A percentile compares a stretch with the other conserved stretches of the same genome.
Conservation (phyloP, 2,329 filamentous ascomycete genomes). For the Colletotrichum destructivum region DNA sequence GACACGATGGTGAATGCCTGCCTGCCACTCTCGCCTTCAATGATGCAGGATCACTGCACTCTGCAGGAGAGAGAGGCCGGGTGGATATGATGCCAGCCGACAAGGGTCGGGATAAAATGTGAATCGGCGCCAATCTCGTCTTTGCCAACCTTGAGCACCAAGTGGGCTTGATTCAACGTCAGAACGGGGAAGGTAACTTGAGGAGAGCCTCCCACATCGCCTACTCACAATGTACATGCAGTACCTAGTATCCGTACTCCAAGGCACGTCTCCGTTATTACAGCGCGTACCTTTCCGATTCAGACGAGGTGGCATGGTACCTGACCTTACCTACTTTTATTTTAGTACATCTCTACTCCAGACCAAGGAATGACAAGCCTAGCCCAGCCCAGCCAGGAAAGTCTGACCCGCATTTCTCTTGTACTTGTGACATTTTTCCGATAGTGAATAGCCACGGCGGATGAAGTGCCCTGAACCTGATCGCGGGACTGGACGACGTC, state of each 20-base stretch:
- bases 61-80: slow-evolving; percentile 7
- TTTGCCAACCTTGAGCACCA: slow-evolving; percentile 29
- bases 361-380: background rate
- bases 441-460: background rate
- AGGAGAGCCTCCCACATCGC: slow-evolving; percentile 1
- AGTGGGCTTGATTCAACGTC: slow-evolving; percentile 43
- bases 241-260: too few relatives aligned
- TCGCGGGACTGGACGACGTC: slow-evolving; percentile 10
- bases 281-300: slow-evolving; percentile 15
- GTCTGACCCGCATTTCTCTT: background rate
- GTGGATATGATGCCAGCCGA: slow-evolving; percentile 6
- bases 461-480: slow-evolving; percentile 6
- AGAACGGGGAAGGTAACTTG: slow-evolving; percentile 19
- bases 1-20: background rate
- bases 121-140: slow-evolving; percentile 42
- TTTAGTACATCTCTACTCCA: background rate
- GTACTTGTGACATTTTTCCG: slow-evolving; percentile 4
- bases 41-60: slow-evolving; percentile 2
- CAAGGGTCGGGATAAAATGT: slow-evolving; percentile 33
- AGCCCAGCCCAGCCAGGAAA: background rate
- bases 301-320: slow-evolving; percentile 26
- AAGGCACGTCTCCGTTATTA: background rate
- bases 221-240: background rate
- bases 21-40: slow-evolving; percentile 2
- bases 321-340: slow-evolving; percentile 6